phyloP scores from a whole-genome alignment of 768 basidiomycete species.

The Russula foetens region DNA sequence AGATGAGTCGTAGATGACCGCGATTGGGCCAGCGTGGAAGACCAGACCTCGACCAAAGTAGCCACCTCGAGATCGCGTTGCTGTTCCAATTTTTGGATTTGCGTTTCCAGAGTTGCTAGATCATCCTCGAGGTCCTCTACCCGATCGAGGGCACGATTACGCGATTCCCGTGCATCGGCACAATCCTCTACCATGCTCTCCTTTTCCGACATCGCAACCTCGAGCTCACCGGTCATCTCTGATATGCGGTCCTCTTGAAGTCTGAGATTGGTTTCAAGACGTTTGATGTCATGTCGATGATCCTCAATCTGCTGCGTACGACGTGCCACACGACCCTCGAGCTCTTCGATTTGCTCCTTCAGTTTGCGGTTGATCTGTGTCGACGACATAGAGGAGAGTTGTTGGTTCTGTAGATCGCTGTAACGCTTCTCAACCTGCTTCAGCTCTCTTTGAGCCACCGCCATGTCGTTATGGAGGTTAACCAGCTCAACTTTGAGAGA shows the following conservation, averaged over 20 bases:
- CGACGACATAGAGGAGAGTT: conserved; percentile 54
- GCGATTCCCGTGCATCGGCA: conserved; percentile 62
- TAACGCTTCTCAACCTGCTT: conserved; percentile 52
- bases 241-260: conserved; percentile 66
- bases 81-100: conserved; percentile 21
- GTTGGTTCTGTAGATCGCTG: conserved; percentile 52
- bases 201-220: conserved; percentile 56
- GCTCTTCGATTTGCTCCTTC: conserved; percentile 57
- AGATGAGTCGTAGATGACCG: not conserved
- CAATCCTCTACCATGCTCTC: conserved; percentile 83
- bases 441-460: conserved; percentile 44
- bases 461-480: conserved; percentile 55
- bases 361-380: conserved; percentile 38
- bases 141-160: conserved; percentile 51
- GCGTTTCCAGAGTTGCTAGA: conserved; percentile 38
- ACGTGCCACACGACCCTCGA: conserved; percentile 55
- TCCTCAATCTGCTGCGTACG: conserved; percentile 69
- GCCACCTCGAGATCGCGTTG: conserved; percentile 23
- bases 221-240: conserved; percentile 66
- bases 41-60: conserved; percentile 22
- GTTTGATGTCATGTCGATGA: conserved; percentile 71
- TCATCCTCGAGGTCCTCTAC: conserved; percentile 59
- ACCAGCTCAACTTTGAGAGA: conserved; percentile 55
- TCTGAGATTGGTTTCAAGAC: conserved; percentile 65
- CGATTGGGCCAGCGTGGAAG: conserved; percentile 12